These are phyloP conservation scores for Auriscalpium microsporum DNA, from an alignment of 768 basidiomycete species.

Conservation along the genomic window DNA sequence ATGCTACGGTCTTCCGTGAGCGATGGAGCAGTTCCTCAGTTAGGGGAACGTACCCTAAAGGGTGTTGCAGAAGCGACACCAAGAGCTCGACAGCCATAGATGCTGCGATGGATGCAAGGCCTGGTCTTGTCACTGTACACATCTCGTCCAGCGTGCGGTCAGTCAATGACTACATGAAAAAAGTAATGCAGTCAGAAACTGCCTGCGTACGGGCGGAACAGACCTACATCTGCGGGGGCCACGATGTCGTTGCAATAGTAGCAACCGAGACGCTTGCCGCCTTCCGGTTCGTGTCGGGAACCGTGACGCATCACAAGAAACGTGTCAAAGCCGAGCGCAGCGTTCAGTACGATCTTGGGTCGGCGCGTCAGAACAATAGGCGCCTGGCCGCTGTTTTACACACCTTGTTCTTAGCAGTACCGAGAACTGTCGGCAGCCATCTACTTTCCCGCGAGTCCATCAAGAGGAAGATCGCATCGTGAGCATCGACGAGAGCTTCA, in stretches of 20 bases:
- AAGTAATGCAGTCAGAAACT: too few species aligned
- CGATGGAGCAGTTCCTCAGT: background rate
- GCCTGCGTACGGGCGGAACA: background rate
- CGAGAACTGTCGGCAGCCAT: slow-evolving; percentile 91
- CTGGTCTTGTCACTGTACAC: slow-evolving; percentile 97
- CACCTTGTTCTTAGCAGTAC: slow-evolving; percentile 79
- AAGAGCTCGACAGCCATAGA: slow-evolving; percentile 91
- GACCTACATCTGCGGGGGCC: slow-evolving; percentile 81
- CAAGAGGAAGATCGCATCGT: slow-evolving; percentile 86
- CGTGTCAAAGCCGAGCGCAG: slow-evolving; percentile 91
- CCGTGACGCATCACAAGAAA: slow-evolving; percentile 98
- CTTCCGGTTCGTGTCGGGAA: slow-evolving; percentile 34
- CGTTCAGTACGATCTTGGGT: slow-evolving; percentile 80
- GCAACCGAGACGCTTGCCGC: slow-evolving; percentile 59
- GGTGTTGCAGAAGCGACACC: slow-evolving; percentile 83
- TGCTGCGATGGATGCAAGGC: slow-evolving; percentile 86
- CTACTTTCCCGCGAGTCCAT: slow-evolving; percentile 99
- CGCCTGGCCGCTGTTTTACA: background rate
- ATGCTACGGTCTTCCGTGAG: slow-evolving; percentile 27
- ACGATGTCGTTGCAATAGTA: slow-evolving; percentile 99
- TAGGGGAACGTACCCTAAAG: slow-evolving; percentile 52
- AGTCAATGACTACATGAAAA: slow-evolving; percentile 43
- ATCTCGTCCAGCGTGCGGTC: slow-evolving; percentile 96
- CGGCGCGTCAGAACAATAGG: background rate
- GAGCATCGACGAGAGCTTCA: slow-evolving; percentile 69